Base-by-base conservation (phyloP, 352 stramenopile species). In the Phytophthora constricta region DNA sequence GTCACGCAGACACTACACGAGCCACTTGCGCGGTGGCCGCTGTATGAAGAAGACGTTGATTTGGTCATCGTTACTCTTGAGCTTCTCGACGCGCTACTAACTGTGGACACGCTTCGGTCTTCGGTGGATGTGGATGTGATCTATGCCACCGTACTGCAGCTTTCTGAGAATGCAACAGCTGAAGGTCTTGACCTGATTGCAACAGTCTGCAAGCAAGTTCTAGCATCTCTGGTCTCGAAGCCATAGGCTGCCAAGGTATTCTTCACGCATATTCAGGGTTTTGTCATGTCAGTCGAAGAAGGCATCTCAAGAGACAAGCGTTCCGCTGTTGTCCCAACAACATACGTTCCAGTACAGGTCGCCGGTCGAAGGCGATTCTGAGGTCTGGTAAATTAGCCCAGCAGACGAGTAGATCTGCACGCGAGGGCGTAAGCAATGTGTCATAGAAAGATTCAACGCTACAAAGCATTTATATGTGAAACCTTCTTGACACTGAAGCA, bases 11-110 rank as follows among this genome's bases (percentile, higher is more conserved):
- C 74, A 14, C 64, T 89, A 20, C 76, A 83, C 41, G 68, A 83
- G 25, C 71, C 74, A 39, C 67, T 91, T 14, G 59, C 74, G 47
- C 70, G 71, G 27, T 91, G 82, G 82, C 82, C 82, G 4, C 54
- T 91, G 22, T 91, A 84, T 53, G 82, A 91, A 60, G 82, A 91
- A 27, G 82, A 91, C 52, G 57, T 87, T 2, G 82, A 91, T 42
- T 59, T 77, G n/a, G 74, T 87, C 5, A 56, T 87, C 37, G 60
- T 87, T 17, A 80, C 77, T 13, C 63, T 91, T 11, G 66, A 87
- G 31, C 56, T 91, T 16, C 48, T 91, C 11, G 56, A 74, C 13
- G 43, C 59, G 1, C 62, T 91, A 0, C 62, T 87, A 4, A 68
- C 37, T 4, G 71, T 82, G 10, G 48, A 75, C 13, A 56, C 62